A percentile compares a stretch with the other conserved stretches of the same genome.
These are phyloP conservation scores for Botrytis elliptica DNA, from an alignment of 2,329 filamentous ascomycete genomes.

Conservation along the genomic window DNA sequence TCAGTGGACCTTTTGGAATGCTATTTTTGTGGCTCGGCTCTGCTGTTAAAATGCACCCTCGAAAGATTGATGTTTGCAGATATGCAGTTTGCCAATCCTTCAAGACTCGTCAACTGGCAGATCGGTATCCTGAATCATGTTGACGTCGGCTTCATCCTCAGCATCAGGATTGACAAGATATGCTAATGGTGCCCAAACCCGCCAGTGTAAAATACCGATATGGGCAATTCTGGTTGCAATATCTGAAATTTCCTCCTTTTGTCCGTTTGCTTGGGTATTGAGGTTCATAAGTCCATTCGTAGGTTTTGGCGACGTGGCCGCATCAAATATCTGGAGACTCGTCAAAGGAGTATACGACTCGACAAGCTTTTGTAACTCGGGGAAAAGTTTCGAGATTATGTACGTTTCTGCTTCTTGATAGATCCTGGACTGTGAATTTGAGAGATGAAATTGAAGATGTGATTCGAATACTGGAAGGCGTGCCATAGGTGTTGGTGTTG, in stretches of 20 bases:
- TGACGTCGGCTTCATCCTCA: conserved; percentile 29
- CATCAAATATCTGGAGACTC: conserved; percentile 39
- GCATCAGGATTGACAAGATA: conserved; percentile 50
- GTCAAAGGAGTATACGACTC: conserved; percentile 36
- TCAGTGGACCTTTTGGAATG: neutral
- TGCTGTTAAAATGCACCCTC: neutral
- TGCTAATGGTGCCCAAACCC: conserved; percentile 76
- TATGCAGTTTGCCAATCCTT: neutral
- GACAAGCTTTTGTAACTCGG: conserved; percentile 36
- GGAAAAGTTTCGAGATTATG: conserved; percentile 34
- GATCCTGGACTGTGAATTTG: conserved; percentile 32
- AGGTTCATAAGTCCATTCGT: conserved; percentile 16
- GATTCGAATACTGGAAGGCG: conserved; percentile 37
- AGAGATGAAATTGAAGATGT: conserved; percentile 37
- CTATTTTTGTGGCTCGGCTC: neutral
- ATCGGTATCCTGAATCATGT: conserved; percentile 11
- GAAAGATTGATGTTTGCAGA: neutral
- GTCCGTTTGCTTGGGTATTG: conserved; percentile 7
- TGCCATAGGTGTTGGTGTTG: conserved; percentile 35
- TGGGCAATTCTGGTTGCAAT: conserved; percentile 79
- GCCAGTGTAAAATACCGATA: conserved; percentile 83
- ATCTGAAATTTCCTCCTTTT: conserved; percentile 51
- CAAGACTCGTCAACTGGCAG: neutral
- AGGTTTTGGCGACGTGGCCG: conserved; percentile 34
- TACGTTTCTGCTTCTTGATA: conserved; percentile 37